Base-by-base conservation (phyloP, 2,329 filamentous ascomycete genomes). In the Talaromyces sp. region DNA sequence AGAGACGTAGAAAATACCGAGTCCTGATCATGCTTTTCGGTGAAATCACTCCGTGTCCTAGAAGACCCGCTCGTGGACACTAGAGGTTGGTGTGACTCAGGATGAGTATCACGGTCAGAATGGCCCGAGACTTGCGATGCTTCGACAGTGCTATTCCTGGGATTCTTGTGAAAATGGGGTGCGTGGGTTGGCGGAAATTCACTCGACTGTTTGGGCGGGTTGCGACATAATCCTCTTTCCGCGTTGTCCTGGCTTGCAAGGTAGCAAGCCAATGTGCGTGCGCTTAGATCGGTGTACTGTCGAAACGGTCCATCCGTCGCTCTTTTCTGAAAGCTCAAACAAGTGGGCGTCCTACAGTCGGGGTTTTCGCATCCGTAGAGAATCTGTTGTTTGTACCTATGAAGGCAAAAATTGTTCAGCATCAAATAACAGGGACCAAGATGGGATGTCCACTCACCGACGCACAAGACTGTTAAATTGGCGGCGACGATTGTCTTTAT, bases 211-310 rank as follows among this genome's bases (percentile, higher is more conserved):
- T 67, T 69, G 7, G 72, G 70, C 21, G 73, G 66, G 59, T 83
- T 78, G 38, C 78, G 79, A 67, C 91, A 96, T 0, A 96, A 78
- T 2, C 84, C 85, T 61, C 78, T 81, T 64, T 90, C 86, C 0
- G 91, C 86, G 65, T 95, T 86, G 67, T 93, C 89, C 69, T 91
- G 87, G 68, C 88, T 90, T 10, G 91, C 90, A 56, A 96, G 81
- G 68, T 90, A 90, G 59, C 90, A 84, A 13, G 92, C 92, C 32
- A 96, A 77, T 1, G 89, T 90, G 68, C 91, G 85, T 9, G 92
- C 91, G 68, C 91, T 96, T 52, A 91, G 86, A 24, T 88, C 83
- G 60, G 89, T 96, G 68, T 93, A 95, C 68, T 88, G 84, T 63
- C 91, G 87, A 66, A 91, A 84, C 2, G 91, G 91, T 0, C 83